Conservation (phyloP, 2,329 filamentous ascomycete genomes). For the Corynespora cassiicola region DNA sequence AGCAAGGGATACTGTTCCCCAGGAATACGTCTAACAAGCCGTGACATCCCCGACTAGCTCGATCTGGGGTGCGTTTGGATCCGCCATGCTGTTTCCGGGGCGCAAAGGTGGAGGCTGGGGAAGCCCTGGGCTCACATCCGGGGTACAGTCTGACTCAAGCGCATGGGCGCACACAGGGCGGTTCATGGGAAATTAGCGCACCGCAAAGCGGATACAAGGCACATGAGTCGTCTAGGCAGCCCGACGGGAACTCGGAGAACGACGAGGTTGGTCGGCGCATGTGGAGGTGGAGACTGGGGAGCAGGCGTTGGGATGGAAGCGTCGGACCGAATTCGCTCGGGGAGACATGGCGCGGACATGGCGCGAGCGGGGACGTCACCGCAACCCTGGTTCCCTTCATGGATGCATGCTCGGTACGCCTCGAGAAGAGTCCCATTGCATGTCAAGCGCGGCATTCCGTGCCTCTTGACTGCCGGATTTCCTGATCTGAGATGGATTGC, state of each 20-base stretch:
- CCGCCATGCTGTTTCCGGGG: conserved; percentile 13
- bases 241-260: not conserved
- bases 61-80: conserved; percentile 6
- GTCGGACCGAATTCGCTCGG: conserved; percentile 9
- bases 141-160: conserved; percentile 6
- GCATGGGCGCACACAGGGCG: too few species aligned
- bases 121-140: conserved; percentile 3
- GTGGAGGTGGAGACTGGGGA: not conserved
- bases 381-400: not conserved
- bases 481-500: not conserved
- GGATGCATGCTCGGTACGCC: not conserved
- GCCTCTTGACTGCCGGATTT: conserved; percentile 4
- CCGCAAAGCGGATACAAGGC: conserved; percentile 2
- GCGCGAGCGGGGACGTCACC: conserved; percentile 3
- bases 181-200: not conserved
- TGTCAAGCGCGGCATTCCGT: conserved; percentile 6
- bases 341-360: conserved; percentile 6
- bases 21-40: conserved; percentile 6
- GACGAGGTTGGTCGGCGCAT: not conserved
- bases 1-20: not conserved
- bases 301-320: conserved; percentile 1
- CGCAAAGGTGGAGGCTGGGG: conserved; percentile 5
- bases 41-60: conserved; percentile 3
- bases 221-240: conserved; percentile 4
- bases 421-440: conserved; percentile 2